phyloP scores from a whole-genome alignment of 768 basidiomycete species.

The Amanita exitialis region DNA sequence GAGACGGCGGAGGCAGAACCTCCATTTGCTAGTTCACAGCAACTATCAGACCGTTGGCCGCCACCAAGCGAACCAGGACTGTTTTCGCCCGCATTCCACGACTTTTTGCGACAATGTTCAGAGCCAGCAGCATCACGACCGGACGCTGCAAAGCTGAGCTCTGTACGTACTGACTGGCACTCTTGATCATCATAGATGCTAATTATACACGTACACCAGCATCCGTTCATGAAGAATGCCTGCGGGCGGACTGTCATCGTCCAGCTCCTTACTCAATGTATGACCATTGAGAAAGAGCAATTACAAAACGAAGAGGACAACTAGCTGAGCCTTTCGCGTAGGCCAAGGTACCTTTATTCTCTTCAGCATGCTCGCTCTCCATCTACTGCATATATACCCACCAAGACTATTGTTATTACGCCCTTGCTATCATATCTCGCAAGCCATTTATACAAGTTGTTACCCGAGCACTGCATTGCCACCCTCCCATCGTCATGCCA shows the following conservation, averaged over 20 bases:
- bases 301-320: slow-evolving; percentile 12
- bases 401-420: background rate
- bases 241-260: slow-evolving; percentile 61
- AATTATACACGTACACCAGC: slow-evolving; percentile 23
- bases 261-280: slow-evolving; percentile 58
- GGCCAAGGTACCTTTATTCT: background rate
- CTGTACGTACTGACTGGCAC: slow-evolving; percentile 29
- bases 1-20: slow-evolving; percentile 70
- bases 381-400: slow-evolving; percentile 1
- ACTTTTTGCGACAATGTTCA: slow-evolving; percentile 61
- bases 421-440: slow-evolving; percentile 14
- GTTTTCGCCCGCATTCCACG: slow-evolving; percentile 61
- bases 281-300: slow-evolving; percentile 47
- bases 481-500: slow-evolving; percentile 61
- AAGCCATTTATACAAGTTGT: slow-evolving; percentile 36
- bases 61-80: slow-evolving; percentile 44
- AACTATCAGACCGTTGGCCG: slow-evolving; percentile 58
- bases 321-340: background rate
- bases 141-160: slow-evolving; percentile 42
- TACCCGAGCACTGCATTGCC: slow-evolving; percentile 49
- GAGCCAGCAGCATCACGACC: slow-evolving; percentile 48
- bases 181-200: background rate
- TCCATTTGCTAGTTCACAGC: slow-evolving; percentile 54
- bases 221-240: slow-evolving; percentile 54
- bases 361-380: background rate